Base-by-base conservation (phyloP, 2,329 filamentous ascomycete species). In the Cladosporium cucumerinum region DNA sequence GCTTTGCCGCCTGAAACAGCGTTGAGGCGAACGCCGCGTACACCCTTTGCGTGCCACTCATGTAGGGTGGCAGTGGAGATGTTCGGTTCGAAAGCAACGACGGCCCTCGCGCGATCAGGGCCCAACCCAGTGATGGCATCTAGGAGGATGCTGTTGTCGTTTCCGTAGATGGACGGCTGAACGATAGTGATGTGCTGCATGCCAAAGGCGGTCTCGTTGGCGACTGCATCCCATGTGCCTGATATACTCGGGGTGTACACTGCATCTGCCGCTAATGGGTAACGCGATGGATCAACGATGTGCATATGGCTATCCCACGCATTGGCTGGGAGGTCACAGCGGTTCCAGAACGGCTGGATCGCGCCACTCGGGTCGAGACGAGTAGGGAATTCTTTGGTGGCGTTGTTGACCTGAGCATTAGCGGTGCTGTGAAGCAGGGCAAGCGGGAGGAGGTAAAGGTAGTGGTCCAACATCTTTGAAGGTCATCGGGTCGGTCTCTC, bases 151-250 rank as follows among this genome's bases (percentile, higher is more conserved):
- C 80, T 78, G 69, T 89, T 89, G 74, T 89, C 85, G 61, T 79
- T 77, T 26, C 84, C 85, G 72, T 88, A 89, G 60, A 87, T 85
- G 18, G 85, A 87, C 0, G 86, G 85, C 68, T 89, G 87, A 63
- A 72, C 79, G 12, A 89, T 77, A 26, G 88, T 85, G 59, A 86
- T 78, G 65, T 86, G 85, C 49, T 78, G 68, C 46, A 88, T 80
- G 2, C 82, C 82, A 16, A 88, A 60, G 6, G 65, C 66, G n/a
- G 65, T 39, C 55, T 71, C 68, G 65, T 74, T 74, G 26, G 57
- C 43, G 16, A 64, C 63, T 5, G 30, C 48, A 32, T 59, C 54
- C 63, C 63, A 64, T 2, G 48, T 54, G 11, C 39, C 49, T 25
- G 55, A 57, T 10, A 64, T 34, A 8, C 63, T 57, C 7, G 63